These are phyloP conservation scores for Salix suchowensis DNA, from an alignment of 345 rosid species.

Conservation along the genomic window DNA sequence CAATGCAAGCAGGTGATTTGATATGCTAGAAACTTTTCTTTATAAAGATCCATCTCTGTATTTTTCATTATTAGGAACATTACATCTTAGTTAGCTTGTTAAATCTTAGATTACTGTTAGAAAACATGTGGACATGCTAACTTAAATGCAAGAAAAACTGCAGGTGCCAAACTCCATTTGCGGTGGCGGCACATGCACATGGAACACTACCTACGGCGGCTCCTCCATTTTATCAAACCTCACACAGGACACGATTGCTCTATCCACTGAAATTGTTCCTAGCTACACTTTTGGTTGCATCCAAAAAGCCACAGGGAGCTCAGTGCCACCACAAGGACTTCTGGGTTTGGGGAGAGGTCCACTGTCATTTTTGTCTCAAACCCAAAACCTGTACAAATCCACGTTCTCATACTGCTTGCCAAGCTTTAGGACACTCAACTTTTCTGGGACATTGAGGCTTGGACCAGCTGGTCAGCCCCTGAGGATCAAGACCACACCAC, in stretches of 20 bases:
- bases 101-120: neutral
- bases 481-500: constrained; percentile 69
- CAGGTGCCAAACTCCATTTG: constrained; percentile 74
- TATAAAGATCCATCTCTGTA: too few species aligned
- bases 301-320: constrained; percentile 55
- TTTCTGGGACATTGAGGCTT: constrained; percentile 81
- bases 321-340: constrained; percentile 80
- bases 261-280: constrained; percentile 57
- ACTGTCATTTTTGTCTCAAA: constrained; percentile 66
- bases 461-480: constrained; percentile 76
- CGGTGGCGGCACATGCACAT: constrained; percentile 51
- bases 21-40: neutral
- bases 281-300: constrained; percentile 82
- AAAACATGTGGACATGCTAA: neutral
- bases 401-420: constrained; percentile 95
- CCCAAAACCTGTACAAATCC: constrained; percentile 60
- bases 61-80: too few species aligned
- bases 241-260: constrained; percentile 55
- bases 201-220: constrained; percentile 81
- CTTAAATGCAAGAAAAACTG: neutral
- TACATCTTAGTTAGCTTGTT: too few species aligned
- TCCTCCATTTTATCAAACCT: constrained; percentile 63
- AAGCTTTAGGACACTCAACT: constrained; percentile 57
- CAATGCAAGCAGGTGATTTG: constrained; percentile 77
- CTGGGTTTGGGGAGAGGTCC: constrained; percentile 89